These are phyloP conservation scores for Heliamphora exappendiculata DNA, from an alignment of 148 eudicot species.

Conservation along the genomic window DNA sequence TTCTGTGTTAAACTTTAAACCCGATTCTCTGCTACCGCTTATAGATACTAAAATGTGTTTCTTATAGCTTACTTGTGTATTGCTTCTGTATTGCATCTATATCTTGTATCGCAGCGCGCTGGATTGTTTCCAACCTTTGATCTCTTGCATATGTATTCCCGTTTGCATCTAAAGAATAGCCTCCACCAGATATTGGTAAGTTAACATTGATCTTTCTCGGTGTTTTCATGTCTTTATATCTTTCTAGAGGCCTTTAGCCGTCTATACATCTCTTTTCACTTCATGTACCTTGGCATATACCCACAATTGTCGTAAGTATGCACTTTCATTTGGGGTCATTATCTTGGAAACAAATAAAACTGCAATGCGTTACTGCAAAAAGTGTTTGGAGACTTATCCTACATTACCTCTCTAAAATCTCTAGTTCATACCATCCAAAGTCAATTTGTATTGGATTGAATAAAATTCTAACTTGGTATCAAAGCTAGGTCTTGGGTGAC, in stretches of 20 bases:
- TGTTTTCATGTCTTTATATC: constrained; percentile 2
- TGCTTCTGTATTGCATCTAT: constrained; percentile 12
- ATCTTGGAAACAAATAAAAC: background rate
- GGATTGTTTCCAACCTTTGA: constrained; percentile 88
- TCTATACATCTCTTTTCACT: background rate
- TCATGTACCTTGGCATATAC: background rate
- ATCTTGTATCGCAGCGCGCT: constrained; percentile 51
- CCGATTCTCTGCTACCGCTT: background rate
- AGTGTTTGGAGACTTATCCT: no score
- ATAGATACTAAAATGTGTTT: background rate
- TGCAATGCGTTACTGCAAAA: background rate
- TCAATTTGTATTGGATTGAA: no score
- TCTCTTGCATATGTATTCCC: constrained; percentile 75
- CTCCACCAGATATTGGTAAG: constrained; percentile 74
- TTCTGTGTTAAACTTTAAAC: background rate
- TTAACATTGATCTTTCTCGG: background rate
- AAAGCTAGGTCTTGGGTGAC: no score
- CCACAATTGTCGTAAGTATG: background rate
- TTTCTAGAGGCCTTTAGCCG: background rate
- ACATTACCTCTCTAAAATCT: no score
- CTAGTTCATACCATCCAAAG: no score
- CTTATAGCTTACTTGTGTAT: constrained; percentile 4
- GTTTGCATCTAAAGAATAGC: constrained; percentile 45
- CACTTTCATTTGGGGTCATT: background rate
- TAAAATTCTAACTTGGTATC: no score